Evolutionary conservation across 2,329 filamentous ascomycete species (phyloP).

Genomic region (Pezizomycotina sp.): DNA sequence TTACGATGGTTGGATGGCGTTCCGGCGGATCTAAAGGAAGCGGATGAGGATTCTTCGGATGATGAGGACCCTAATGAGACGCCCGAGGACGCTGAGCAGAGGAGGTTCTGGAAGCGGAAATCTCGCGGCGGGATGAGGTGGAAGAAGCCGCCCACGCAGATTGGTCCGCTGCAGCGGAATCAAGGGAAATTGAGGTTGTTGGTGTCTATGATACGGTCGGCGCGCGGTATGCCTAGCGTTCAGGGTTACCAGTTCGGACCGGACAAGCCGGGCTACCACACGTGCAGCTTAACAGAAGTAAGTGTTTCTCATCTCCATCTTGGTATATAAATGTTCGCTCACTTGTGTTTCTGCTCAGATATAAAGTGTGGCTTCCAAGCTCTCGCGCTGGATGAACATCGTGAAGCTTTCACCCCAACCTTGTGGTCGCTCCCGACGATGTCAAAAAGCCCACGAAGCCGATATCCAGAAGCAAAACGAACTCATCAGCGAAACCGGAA

Average conservation of each 20-base stretch:
- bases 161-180: neutral
- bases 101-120: conserved; percentile 1
- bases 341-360: conserved; percentile 26
- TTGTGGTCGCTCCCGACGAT: conserved; percentile 35
- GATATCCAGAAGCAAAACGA: conserved; percentile 1
- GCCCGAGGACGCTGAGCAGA: no score
- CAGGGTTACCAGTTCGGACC: neutral
- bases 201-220: conserved; percentile 35
- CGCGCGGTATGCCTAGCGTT: conserved; percentile 31
- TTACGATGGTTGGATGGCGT: conserved; percentile 6
- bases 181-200: conserved; percentile 23
- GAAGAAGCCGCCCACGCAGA: neutral
- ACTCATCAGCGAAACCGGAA: neutral
- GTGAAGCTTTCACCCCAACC: conserved; percentile 39
- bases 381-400: conserved; percentile 41
- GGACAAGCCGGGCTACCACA: conserved; percentile 7
- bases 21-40: conserved; percentile 1
- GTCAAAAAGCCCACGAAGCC: neutral
- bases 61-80: no score
- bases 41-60: conserved; percentile 2
- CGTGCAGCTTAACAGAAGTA: conserved; percentile 13
- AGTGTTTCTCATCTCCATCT: neutral
- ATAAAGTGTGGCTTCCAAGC: conserved; percentile 45
- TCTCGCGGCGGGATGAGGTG: neutral
- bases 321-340: no score